Base-by-base conservation (phyloP, 441 rosid genomes). In the Adansonia gregorii region DNA sequence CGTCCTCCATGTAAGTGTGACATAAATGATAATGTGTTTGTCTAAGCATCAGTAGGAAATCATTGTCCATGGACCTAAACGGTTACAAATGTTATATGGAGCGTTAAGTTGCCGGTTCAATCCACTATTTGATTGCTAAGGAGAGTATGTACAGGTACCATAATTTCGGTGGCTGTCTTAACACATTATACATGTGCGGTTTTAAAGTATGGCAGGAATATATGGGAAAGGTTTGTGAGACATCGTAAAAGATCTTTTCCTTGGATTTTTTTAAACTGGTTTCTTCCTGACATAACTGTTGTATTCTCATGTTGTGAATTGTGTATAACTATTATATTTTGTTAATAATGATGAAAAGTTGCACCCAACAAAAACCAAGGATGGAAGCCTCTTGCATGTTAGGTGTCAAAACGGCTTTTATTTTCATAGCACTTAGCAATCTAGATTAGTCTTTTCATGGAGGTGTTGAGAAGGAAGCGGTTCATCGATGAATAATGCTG, bases 381-480 rank as follows among this genome's bases (percentile, higher is more conserved):
- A 65, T 35, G 69, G 46, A n/a, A 31, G 46, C 14, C 39, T 20
- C 35, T 8, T 67, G 9, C 12, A 7, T 12, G 58, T 68, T 12
- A 17, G 31, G 31, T 67, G 54, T 35, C 43, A 61, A 24, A 27
- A 61, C 45, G 31, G 67, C 67, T 4, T 63, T 3, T 67, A 7
- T 17, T 69, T 22, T 15, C 45, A 27, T 70, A 51, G 19, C 6
- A 48, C 15, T 0, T 8, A 51, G 24, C 24, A 24, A 70, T 27
- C 24, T 70, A 70, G 61, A 70, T 8, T 7, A 70, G 22, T 70
- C 24, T 70, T 31, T 70, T 70, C 15, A 11, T 46, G 35, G 55
- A 45, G 17, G 22, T 24, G 7, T 69, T 49, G 19, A 49, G 20
- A 24, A 49, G 55, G 35, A 69, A 49, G 12, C 14, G 58, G 59